A percentile compares a stretch with the other conserved stretches of the same genome.
These are phyloP conservation scores for Phytophthora cactorum DNA, from an alignment of 352 stramenopile genomes.

Conservation along the genomic window DNA sequence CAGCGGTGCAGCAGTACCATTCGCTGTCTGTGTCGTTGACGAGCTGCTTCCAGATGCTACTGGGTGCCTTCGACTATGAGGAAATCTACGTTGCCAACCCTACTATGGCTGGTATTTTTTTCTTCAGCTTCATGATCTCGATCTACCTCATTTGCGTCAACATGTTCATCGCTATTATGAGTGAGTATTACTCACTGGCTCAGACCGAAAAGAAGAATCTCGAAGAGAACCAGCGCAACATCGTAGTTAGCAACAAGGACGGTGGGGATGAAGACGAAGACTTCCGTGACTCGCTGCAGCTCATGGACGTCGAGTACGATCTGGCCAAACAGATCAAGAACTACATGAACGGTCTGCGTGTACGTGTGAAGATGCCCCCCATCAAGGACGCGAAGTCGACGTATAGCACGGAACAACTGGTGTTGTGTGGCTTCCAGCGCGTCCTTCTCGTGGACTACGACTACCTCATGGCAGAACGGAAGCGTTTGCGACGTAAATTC, in stretches of 20 bases:
- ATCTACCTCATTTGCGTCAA: slow-evolving; percentile 86
- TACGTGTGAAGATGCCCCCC: slow-evolving; percentile 66
- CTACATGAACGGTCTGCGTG: slow-evolving; percentile 59
- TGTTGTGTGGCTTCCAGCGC: slow-evolving; percentile 66
- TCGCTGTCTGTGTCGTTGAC: slow-evolving; percentile 72
- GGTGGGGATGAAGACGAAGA: slow-evolving; percentile 40
- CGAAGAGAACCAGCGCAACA: slow-evolving; percentile 56
- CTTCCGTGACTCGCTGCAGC: slow-evolving; percentile 61
- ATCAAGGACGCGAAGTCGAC: slow-evolving; percentile 36
- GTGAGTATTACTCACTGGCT: slow-evolving; percentile 80
- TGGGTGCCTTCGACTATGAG: slow-evolving; percentile 83
- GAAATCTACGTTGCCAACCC: slow-evolving; percentile 70
- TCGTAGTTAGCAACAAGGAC: slow-evolving; percentile 31
- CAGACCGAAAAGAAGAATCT: slow-evolving; percentile 71
- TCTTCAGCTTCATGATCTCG: slow-evolving; percentile 84
- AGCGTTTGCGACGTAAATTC: slow-evolving; percentile 67
- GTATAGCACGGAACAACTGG: slow-evolving; percentile 57
- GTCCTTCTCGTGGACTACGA: slow-evolving; percentile 77
- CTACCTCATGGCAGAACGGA: slow-evolving; percentile 75
- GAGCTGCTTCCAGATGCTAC: slow-evolving; percentile 85
- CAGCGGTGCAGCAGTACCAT: slow-evolving; percentile 67
- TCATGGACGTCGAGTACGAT: slow-evolving; percentile 80
- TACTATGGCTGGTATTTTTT: slow-evolving; percentile 81
- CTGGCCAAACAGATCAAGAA: slow-evolving; percentile 71
- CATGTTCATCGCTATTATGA: slow-evolving; percentile 90